A percentile compares a stretch with the other conserved stretches of the same genome.
Conservation (phyloP, 192 early-diverging fungal genomes). For the Chytriomyces sp. region DNA sequence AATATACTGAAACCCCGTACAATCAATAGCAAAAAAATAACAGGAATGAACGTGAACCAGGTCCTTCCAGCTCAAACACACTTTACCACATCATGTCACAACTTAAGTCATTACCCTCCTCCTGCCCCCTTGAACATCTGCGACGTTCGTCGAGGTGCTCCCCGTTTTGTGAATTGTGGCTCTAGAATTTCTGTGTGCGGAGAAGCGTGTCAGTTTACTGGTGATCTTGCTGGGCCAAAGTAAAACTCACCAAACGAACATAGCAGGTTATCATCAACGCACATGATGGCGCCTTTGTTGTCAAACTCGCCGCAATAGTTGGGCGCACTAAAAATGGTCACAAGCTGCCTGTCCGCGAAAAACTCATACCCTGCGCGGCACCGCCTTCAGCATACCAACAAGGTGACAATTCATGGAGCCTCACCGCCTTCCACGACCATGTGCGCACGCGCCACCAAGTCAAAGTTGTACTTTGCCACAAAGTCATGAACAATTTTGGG, state of each 20-base stretch:
- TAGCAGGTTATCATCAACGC: conserved; percentile 82
- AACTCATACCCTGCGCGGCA: conserved; percentile 86
- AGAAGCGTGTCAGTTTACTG: not conserved
- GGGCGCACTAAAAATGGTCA: conserved; percentile 93
- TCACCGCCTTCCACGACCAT: conserved; percentile 84
- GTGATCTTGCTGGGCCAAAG: not conserved
- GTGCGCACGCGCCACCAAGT: conserved; percentile 84
- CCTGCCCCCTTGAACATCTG: conserved; percentile 2
- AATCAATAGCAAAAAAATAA: too few species aligned
- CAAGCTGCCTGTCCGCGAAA: conserved; percentile 84
- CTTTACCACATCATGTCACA: too few species aligned
- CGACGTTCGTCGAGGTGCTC: conserved; percentile 3
- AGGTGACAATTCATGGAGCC: not conserved
- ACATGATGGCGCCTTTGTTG: conserved; percentile 80
- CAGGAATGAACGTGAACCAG: too few species aligned
- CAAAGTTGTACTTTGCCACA: conserved; percentile 81
- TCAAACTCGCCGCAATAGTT: conserved; percentile 98
- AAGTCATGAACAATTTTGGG: conserved; percentile 82
- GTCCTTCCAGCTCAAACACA: too few species aligned
- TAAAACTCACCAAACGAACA: conserved; percentile 74
- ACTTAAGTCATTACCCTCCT: conserved; percentile 6
- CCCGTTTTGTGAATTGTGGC: conserved; percentile 24
- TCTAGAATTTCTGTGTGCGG: conserved; percentile 8
- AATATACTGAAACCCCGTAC: too few species aligned
- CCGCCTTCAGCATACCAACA: not conserved